These are phyloP conservation scores for Dissoconium aciculare DNA, from an alignment of 2,329 filamentous ascomycete genomes.

Conservation along the genomic window DNA sequence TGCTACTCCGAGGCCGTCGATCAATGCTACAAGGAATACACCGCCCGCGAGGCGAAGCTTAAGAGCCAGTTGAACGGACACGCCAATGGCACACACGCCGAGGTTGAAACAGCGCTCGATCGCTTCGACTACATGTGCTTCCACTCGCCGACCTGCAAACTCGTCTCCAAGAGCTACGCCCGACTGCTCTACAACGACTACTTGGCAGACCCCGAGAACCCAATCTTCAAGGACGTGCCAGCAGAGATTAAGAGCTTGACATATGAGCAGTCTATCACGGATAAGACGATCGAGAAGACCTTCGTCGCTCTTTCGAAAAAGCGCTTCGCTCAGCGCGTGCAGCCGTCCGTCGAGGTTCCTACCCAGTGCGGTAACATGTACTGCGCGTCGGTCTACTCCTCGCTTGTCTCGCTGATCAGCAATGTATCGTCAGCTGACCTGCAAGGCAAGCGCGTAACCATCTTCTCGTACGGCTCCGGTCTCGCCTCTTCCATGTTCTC, in stretches of 20 bases:
- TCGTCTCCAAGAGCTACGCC: constrained; percentile 40
- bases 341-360: constrained; percentile 36
- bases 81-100: constrained; percentile 25
- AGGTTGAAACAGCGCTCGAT: constrained; percentile 33
- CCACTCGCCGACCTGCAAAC: constrained; percentile 40
- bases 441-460: constrained; percentile 36
- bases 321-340: constrained; percentile 35
- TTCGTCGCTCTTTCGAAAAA: constrained; percentile 39
- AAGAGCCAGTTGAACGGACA: constrained; percentile 29
- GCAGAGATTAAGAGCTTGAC: constrained; percentile 33
- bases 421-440: constrained; percentile 32
- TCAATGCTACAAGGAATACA: constrained; percentile 40
- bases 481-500: constrained; percentile 38
- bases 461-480: constrained; percentile 40
- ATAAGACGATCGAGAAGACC: constrained; percentile 40
- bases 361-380: constrained; percentile 44
- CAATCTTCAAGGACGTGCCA: constrained; percentile 36
- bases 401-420: constrained; percentile 33
- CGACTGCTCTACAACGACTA: constrained; percentile 40
- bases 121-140: constrained; percentile 42
- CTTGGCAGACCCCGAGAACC: constrained; percentile 32
- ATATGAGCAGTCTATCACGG: constrained; percentile 33
- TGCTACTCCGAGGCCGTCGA: constrained; percentile 41
- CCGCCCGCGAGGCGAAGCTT: constrained; percentile 33
- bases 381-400: constrained; percentile 38